Base-by-base conservation (phyloP, 306 rosid species). In the Comarum palustre region DNA sequence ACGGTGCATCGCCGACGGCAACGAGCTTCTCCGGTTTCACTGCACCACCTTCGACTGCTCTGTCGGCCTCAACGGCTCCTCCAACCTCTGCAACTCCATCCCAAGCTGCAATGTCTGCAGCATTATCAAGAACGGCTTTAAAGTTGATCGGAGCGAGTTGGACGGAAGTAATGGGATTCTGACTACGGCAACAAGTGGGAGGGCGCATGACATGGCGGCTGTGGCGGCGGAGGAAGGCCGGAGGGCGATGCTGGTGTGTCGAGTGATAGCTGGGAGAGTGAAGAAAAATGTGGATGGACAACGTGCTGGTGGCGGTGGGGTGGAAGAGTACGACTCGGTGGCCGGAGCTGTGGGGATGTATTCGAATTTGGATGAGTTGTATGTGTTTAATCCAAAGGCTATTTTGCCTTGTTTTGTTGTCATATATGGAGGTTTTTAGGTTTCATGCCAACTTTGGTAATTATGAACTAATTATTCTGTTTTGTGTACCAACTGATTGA, bases 401-500 rank as follows among this genome's bases (percentile, higher is more conserved):
- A 94, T 94, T 68, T 85, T 94, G 89, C 99, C 97, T 73, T 94
- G 99, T 81, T 94, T 94, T 84, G 99, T 94, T 84, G 99, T 94
- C 29, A 88, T 94, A 80, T 91, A 94, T 55, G 79, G 81, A 43
- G 99, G 87, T 2, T 90, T 82, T 77, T 94, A 29, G 84, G 84
- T 75, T 77, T 39, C 13, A 39, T 41, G 45, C 75, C 60, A 7
- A 25, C 16, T n/a, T 11, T 58, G 55, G 63, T 22, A 32, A 55
- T 8, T 55, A 54, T 31, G 69, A 55, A 27, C 55, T 54, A 5
- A 38, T 77, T 29, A 45, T 24, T 59, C 38, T 14, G 34, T 55
- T 59, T 59, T 59, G 20, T 5, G 39, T 59, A 29, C 65, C 3
- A 12, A 59, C 14, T 20, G 51, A 39, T 19, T 15, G 20, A 29